Conservation (phyloP, 1,284 basidiomycete species). For the Thecaphora frezii region DNA sequence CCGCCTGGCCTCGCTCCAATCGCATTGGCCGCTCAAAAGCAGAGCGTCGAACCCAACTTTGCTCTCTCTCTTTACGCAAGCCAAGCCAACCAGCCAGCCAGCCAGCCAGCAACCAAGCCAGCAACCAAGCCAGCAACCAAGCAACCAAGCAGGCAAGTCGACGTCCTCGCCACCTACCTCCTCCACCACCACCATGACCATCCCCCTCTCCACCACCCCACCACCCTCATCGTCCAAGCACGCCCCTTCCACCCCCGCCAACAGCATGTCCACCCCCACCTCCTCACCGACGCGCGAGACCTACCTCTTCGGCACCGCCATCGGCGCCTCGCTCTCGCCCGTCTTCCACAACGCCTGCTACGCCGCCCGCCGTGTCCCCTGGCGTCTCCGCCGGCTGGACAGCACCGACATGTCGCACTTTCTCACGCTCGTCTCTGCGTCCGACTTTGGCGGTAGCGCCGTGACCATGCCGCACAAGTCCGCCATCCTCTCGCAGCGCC, state of each 20-base stretch:
- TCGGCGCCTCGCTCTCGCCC: background rate
- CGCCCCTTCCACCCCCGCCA: background rate
- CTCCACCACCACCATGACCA: background rate
- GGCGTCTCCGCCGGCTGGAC: background rate
- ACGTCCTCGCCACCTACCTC: too few relatives aligned
- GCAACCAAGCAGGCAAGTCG: too few relatives aligned
- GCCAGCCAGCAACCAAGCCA: too few relatives aligned
- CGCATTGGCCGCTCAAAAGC: too few relatives aligned
- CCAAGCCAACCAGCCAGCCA: too few relatives aligned
- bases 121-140: too few relatives aligned
- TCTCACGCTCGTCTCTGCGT: background rate
- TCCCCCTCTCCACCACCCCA: background rate
- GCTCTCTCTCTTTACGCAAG: too few relatives aligned
- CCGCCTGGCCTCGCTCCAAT: too few relatives aligned
- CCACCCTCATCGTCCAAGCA: too few relatives aligned
- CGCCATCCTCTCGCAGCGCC: background rate
- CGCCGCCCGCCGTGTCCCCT: background rate
- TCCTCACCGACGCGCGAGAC: background rate
- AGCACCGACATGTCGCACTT: background rate
- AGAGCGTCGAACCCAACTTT: too few relatives aligned
- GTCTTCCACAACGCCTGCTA: slow-evolving; percentile 1
- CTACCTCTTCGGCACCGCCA: background rate
- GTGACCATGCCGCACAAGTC: slow-evolving; percentile 1
- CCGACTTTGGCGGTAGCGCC: slow-evolving; percentile 1
- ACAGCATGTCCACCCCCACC: background rate